phyloP scores from a whole-genome alignment of 228 moss, liverwort and hornwort genomes.

The Sphagnum magellanicum region DNA sequence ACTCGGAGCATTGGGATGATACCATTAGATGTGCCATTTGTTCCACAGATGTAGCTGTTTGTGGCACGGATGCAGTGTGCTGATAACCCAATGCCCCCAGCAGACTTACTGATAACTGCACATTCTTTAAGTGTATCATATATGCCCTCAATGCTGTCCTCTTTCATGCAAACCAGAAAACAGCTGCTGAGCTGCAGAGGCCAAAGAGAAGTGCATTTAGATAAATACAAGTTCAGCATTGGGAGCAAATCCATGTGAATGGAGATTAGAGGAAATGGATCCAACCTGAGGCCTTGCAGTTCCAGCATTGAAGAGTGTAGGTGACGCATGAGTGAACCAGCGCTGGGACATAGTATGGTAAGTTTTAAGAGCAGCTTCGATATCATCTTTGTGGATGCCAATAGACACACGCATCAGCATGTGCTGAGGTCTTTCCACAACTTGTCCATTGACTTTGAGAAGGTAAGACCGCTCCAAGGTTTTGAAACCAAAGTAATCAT shows the following conservation, averaged over 20 bases:
- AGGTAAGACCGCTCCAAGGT: slow-evolving; percentile 84
- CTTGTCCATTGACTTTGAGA: slow-evolving; percentile 64
- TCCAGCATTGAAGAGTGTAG: slow-evolving; percentile 84
- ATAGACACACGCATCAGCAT: slow-evolving; percentile 93
- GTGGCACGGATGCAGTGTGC: slow-evolving; percentile 87
- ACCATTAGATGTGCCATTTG: slow-evolving; percentile 87
- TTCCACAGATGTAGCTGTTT: slow-evolving; percentile 88
- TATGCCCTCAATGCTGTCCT: slow-evolving; percentile 90
- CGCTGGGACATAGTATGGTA: slow-evolving; percentile 97
- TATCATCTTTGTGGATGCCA: slow-evolving; percentile 65
- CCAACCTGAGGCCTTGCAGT: slow-evolving; percentile 85
- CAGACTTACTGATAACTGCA: slow-evolving; percentile 89
- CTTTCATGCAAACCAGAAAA: slow-evolving; percentile 89
- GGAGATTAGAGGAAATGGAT: too few species aligned
- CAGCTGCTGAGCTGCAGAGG: slow-evolving; percentile 79
- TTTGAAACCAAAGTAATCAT: slow-evolving; percentile 90
- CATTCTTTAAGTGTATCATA: slow-evolving; percentile 93
- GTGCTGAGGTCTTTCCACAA: slow-evolving; percentile 90
- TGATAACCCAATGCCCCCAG: slow-evolving; percentile 80
- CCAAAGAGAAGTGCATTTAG: too few species aligned
- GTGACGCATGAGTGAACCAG: slow-evolving; percentile 95
- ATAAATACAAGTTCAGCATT: too few species aligned
- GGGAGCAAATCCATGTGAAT: too few species aligned
- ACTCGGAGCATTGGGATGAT: slow-evolving; percentile 91
- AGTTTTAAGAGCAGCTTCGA: slow-evolving; percentile 63